Evolutionary conservation across 805 yeast species (phyloP).

Genomic region (Suhomyces kilbournensis): DNA sequence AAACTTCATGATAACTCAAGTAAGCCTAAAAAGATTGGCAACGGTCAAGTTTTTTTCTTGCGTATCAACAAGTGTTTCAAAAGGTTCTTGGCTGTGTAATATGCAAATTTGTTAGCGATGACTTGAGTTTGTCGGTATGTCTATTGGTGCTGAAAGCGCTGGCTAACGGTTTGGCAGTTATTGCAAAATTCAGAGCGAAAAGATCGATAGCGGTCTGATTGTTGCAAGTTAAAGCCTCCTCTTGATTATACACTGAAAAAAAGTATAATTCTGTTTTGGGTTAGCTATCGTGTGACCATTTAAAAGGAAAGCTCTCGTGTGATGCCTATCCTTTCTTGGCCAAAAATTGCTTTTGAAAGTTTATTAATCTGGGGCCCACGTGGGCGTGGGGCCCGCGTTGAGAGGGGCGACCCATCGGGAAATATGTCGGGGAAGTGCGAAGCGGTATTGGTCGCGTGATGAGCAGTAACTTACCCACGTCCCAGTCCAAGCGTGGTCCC

Average conservation of each 20-base stretch:
- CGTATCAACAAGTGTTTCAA: too few species aligned
- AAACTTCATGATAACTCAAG: slow-evolving; percentile 49
- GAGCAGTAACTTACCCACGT: too few species aligned
- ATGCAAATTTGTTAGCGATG: neutral
- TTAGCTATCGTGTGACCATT: slow-evolving; percentile 10
- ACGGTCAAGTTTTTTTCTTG: neutral
- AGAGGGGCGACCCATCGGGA: neutral
- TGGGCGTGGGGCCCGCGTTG: slow-evolving; percentile 2
- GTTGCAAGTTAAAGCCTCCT: neutral
- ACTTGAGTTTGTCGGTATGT: neutral
- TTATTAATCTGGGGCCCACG: slow-evolving; percentile 7
- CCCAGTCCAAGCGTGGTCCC: neutral
- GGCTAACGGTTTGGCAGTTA: neutral
- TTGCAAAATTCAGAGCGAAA: neutral
- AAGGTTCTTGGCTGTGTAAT: too few species aligned
- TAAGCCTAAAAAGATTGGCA: neutral
- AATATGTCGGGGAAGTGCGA: neutral
- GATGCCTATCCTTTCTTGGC: neutral
- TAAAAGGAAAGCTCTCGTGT: neutral
- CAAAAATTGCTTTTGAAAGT: slow-evolving; percentile 1
- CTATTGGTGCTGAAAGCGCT: neutral
- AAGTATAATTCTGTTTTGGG: slow-evolving; percentile 1
- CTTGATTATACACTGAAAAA: neutral
- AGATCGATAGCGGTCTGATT: neutral
- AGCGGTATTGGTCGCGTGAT: neutral